Evolutionary conservation across 805 yeast species (phyloP), one percentile per base, ranked within the genome.

Genomic region (Candida coquimbonensis): DNA sequence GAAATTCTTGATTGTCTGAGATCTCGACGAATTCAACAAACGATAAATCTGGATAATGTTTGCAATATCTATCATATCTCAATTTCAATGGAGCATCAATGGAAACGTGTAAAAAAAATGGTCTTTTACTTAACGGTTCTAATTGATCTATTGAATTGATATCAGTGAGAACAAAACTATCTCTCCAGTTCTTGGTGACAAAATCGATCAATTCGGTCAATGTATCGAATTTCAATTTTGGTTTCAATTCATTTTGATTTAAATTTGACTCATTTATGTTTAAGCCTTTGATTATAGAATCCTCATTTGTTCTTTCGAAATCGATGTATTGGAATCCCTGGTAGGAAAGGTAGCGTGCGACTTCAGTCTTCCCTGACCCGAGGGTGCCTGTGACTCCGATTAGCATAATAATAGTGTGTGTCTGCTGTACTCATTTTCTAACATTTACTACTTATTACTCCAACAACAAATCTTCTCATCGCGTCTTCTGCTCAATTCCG

Each of bases 41-140:
- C 3, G 52, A 39, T 12, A 57, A 7, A 1, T 55, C 43, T 53
- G 55, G 36, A 61, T 70, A 26, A 61, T 67, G 45, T 42, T 39
- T 44, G 31, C 39, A 31, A 39, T 57, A 54, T 45, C 63, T 49
- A 40, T 57, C 48, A 56, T 57, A 54, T 41, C 95, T 70, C 33
- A 75, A 52, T 12, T 58, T 57, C 13, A 79, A 54, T 1, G 96
- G 86, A 0, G 96, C 87, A 55, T 87, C 95, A 2, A 87, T 69
- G 7, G 87, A 74, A 4, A 90, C 54, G 60, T 88, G 96, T 24
- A 88, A 72, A 59, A 89, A 88, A 60, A 87, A 90, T 0, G 97
- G 96, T 46, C 96, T 67, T 49, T 81, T 79, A 32, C 74, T 68
- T 6, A 85, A 62, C 24, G 62, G 65, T 2, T 69, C 67, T 25